Conservation (phyloP, 345 rosid genomes). For the Brassica nigra region DNA sequence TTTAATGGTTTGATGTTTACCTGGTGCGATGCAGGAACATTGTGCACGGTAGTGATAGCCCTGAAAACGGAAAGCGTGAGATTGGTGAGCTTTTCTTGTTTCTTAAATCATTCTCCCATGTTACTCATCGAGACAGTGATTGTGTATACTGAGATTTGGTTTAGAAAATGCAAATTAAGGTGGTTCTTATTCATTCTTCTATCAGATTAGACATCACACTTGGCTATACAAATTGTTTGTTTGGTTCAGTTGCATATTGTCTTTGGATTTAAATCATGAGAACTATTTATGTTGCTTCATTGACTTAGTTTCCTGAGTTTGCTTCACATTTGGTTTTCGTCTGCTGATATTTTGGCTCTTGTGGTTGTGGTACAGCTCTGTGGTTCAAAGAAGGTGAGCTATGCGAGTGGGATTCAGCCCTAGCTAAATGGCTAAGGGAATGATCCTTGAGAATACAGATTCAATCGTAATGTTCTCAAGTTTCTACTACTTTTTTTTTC, state of each 20-base stretch:
- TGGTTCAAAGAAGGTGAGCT: conserved; percentile 94
- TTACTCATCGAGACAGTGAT: not conserved
- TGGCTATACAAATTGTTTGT: not conserved
- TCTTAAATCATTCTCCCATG: not conserved
- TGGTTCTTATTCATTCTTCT: conserved; percentile 68
- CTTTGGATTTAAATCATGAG: not conserved
- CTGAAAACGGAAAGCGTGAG: conserved; percentile 93
- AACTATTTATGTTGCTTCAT: not conserved
- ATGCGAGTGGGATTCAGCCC: conserved; percentile 70
- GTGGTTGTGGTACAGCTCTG: conserved; percentile 50
- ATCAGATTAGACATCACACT: not conserved
- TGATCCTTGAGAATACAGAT: conserved; percentile 34
- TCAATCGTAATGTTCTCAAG: conserved; percentile 6
- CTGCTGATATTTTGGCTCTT: not conserved
- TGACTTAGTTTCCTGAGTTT: not conserved
- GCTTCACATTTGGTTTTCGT: not conserved
- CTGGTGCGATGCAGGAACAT: conserved; percentile 61
- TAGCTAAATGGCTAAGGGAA: conserved; percentile 65
- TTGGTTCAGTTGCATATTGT: not conserved
- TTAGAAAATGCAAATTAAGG: no score
- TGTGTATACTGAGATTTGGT: not conserved
- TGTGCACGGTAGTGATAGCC: conserved; percentile 96
- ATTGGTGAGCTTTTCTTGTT: conserved; percentile 53
- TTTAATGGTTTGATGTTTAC: not conserved
- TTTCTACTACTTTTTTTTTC: conserved; percentile 4